phyloP scores from a whole-genome alignment of 176 grass and related monocot genomes.

The Rhynchospora tenuis region DNA sequence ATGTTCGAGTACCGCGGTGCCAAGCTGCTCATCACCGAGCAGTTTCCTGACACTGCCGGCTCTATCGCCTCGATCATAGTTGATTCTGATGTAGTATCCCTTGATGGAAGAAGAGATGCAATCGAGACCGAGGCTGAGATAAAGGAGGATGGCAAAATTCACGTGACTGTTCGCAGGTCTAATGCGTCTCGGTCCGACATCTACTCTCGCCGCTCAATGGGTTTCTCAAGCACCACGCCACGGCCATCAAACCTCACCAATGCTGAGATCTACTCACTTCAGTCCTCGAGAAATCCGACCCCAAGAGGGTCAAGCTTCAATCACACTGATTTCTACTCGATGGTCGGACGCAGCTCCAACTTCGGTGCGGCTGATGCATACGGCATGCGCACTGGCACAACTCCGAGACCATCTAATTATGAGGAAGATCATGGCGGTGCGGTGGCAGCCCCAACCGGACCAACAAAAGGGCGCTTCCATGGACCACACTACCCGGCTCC shows the following conservation, averaged over 20 bases:
- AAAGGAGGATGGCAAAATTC: slow-evolving; percentile 88
- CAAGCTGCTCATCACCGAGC: slow-evolving; percentile 81
- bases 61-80: slow-evolving; percentile 85
- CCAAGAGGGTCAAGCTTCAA: slow-evolving; percentile 96
- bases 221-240: slow-evolving; percentile 76
- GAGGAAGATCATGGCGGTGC: slow-evolving; percentile 59
- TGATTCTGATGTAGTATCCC: slow-evolving; percentile 81
- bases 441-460: background rate
- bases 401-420: slow-evolving; percentile 82
- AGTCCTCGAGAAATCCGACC: slow-evolving; percentile 91
- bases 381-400: slow-evolving; percentile 53
- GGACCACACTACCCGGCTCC: slow-evolving; percentile 73
- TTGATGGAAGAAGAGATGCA: slow-evolving; percentile 58
- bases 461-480: slow-evolving; percentile 36
- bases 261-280: slow-evolving; percentile 99
- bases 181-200: slow-evolving; percentile 88
- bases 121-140: slow-evolving; percentile 95
- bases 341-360: slow-evolving; percentile 92
- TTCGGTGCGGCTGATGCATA: slow-evolving; percentile 68
- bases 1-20: slow-evolving; percentile 97
- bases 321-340: slow-evolving; percentile 99
- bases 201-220: slow-evolving; percentile 81
- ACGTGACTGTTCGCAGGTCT: slow-evolving; percentile 86
- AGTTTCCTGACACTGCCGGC: slow-evolving; percentile 90
- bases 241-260: slow-evolving; percentile 95